Evolutionary conservation across 306 rosid species (phyloP).

Genomic region (Clitoria ternatea): DNA sequence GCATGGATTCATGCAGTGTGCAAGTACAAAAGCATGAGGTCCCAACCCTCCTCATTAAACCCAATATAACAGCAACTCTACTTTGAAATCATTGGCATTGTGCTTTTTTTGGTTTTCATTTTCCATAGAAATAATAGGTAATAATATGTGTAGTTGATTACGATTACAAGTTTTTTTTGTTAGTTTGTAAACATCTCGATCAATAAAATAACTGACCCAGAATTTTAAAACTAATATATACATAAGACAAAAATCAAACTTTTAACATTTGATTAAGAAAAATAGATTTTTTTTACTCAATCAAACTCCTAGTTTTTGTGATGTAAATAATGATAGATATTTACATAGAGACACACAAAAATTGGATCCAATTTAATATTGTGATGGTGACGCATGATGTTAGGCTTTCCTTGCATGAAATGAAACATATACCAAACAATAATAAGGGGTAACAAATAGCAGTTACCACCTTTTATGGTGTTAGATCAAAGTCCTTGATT

Average conservation of each 20-base stretch:
- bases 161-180: no score
- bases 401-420: neutral
- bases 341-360: no score
- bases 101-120: neutral
- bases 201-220: no score
- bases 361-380: neutral
- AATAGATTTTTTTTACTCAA: no score
- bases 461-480: neutral
- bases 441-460: conserved; percentile 6
- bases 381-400: neutral
- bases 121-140: neutral
- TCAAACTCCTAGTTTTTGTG: no score
- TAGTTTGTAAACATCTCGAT: no score
- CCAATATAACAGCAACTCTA: neutral
- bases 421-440: conserved; percentile 18
- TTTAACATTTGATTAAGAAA: no score
- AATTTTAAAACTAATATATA: no score
- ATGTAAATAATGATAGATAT: no score
- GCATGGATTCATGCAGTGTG: neutral
- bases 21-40: conserved; percentile 24
- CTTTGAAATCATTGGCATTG: conserved; percentile 15
- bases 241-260: no score
- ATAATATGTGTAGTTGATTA: no score
- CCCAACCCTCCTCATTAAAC: neutral
- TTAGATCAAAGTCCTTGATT: neutral